Evolutionary conservation across 371 early-diverging fungal species (phyloP).

Genomic region (Haplosporangium sp.): DNA sequence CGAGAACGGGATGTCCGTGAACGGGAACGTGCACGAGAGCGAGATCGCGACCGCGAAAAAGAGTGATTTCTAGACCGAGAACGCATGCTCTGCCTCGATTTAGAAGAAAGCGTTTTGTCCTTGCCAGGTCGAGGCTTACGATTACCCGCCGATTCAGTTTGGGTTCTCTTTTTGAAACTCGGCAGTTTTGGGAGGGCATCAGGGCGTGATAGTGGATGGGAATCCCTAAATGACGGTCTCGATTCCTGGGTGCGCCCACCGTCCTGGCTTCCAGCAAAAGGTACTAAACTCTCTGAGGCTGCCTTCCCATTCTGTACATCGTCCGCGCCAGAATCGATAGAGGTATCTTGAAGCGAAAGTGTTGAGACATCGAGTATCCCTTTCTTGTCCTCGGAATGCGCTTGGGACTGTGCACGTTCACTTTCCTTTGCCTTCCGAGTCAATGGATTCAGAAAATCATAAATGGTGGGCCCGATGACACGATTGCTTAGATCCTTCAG

Average conservation of each 20-base stretch:
- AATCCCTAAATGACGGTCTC: constrained; percentile 3
- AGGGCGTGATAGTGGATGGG: constrained; percentile 5
- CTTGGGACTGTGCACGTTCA: constrained; percentile 15
- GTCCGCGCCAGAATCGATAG: constrained; percentile 24
- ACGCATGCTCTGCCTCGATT: constrained; percentile 17
- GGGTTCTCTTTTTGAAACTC: constrained; percentile 41
- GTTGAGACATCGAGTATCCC: constrained; percentile 10
- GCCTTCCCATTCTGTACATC: constrained; percentile 6
- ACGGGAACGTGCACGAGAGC: constrained; percentile 57
- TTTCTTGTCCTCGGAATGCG: constrained; percentile 10
- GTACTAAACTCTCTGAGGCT: not conserved
- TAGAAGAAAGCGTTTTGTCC: constrained; percentile 10
- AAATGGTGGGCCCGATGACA: constrained; percentile 65
- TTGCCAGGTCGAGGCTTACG: constrained; percentile 17
- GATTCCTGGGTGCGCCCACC: not conserved
- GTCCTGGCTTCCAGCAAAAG: constrained; percentile 1
- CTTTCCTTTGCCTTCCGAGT: constrained; percentile 30
- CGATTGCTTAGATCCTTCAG: constrained; percentile 70
- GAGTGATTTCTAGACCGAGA: constrained; percentile 23
- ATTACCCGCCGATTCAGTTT: constrained; percentile 6
- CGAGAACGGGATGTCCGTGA: constrained; percentile 51
- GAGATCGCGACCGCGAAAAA: constrained; percentile 43
- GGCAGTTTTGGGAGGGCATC: constrained; percentile 36
- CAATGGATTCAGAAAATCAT: constrained; percentile 62
- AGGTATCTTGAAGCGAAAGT: constrained; percentile 10